Conservation (phyloP, 164 flowering plant species). For the Platanus orientalis region DNA sequence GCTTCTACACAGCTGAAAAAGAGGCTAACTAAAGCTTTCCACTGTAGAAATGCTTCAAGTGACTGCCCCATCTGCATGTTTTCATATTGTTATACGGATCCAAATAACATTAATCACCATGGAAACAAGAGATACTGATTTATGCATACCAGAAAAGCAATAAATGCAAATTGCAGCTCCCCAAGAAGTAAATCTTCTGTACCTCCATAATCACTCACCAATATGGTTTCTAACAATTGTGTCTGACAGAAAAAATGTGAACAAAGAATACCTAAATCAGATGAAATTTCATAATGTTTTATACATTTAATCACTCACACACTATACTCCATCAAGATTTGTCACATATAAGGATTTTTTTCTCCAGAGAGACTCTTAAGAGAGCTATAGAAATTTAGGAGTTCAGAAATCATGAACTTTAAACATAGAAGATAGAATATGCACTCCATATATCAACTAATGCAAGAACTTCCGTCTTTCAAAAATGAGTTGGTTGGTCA, state of each 20-base stretch:
- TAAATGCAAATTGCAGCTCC: constrained; percentile 85
- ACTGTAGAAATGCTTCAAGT: constrained; percentile 84
- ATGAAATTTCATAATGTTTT: neutral
- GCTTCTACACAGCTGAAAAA: constrained; percentile 78
- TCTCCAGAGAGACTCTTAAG: no score
- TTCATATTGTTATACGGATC: constrained; percentile 7
- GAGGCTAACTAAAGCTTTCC: constrained; percentile 82
- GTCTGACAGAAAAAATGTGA: constrained; percentile 40
- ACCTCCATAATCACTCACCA: constrained; percentile 60
- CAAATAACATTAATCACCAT: neutral
- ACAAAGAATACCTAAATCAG: constrained; percentile 5
- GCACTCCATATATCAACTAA: no score
- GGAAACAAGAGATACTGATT: constrained; percentile 3
- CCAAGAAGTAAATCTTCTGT: constrained; percentile 78
- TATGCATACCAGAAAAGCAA: constrained; percentile 77
- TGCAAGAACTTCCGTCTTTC: no score
- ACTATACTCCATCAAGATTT: no score
- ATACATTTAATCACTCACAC: no score
- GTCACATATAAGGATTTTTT: no score
- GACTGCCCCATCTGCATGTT: constrained; percentile 94
- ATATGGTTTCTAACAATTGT: constrained; percentile 56
- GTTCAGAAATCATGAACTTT: no score
- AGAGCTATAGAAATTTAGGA: no score
- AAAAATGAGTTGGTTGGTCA: no score
- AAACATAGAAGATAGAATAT: no score